These are phyloP conservation scores for Fusarium xyrophilum DNA, from an alignment of 2,329 filamentous ascomycete species.

Conservation along the genomic window DNA sequence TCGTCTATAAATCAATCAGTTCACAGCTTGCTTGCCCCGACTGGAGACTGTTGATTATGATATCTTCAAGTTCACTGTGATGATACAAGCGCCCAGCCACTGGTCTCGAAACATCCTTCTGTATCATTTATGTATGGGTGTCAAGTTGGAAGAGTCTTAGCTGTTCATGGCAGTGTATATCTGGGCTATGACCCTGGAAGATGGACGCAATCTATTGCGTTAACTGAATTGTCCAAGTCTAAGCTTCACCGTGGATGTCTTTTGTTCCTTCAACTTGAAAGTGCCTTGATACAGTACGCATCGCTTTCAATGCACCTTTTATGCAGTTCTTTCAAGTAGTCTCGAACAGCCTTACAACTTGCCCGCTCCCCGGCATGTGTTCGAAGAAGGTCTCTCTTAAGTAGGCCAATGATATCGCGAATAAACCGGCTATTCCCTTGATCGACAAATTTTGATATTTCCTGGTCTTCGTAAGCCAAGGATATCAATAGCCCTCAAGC, in stretches of 20 bases:
- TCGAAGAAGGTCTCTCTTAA: background rate
- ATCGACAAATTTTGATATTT: background rate
- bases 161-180: background rate
- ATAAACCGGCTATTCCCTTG: background rate
- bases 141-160: no score
- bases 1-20: background rate
- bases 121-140: background rate
- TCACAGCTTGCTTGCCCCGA: background rate
- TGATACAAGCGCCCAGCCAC: background rate
- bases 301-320: background rate
- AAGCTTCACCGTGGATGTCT: no score
- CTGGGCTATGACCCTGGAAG: background rate
- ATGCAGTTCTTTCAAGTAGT: background rate
- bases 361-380: background rate
- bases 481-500: fast-evolving
- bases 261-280: background rate
- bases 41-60: background rate
- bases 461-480: fast-evolving
- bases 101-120: background rate
- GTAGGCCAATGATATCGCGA: background rate
- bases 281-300: background rate
- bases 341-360: background rate
- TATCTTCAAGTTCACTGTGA: background rate
- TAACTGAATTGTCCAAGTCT: no score
- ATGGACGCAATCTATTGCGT: background rate